phyloP scores from a whole-genome alignment of 768 basidiomycete species.

The Trametes cingulata region DNA sequence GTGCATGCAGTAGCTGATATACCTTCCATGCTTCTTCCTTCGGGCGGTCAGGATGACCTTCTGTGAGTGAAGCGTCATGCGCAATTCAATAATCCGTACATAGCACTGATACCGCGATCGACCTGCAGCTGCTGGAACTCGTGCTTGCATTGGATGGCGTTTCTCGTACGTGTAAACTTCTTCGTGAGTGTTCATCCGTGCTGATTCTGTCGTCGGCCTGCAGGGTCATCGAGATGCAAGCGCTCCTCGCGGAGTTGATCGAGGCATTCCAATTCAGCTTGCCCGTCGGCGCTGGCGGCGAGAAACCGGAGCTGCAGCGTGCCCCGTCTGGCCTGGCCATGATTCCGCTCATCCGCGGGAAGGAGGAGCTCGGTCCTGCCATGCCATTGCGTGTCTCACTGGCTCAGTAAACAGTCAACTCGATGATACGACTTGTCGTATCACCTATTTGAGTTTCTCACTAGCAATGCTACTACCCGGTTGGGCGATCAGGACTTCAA shows the following conservation, averaged over 20 bases:
- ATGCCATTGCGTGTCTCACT: constrained; percentile 34
- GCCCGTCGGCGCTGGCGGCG: constrained; percentile 16
- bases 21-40: background rate
- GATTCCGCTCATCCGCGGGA: constrained; percentile 34
- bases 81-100: background rate
- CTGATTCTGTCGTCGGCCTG: background rate
- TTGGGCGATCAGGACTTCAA: too few species aligned
- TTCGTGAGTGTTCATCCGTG: background rate
- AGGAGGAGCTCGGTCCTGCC: constrained; percentile 26
- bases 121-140: constrained; percentile 11
- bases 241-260: constrained; percentile 33
- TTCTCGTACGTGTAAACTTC: constrained; percentile 11
- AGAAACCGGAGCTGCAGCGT: constrained; percentile 30
- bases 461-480: too few species aligned
- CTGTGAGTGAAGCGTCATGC: background rate
- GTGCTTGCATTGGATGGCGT: constrained; percentile 22
- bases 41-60: constrained; percentile 13
- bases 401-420: background rate
- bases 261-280: constrained; percentile 36
- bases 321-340: constrained; percentile 30
- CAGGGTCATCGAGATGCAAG: constrained; percentile 34
- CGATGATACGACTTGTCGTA: too few species aligned
- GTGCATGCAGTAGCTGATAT: background rate
- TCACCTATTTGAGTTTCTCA: too few species aligned
- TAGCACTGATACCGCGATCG: background rate